phyloP scores from a whole-genome alignment of 2,329 filamentous ascomycete genomes.

The Chaetoscypha palmicola region DNA sequence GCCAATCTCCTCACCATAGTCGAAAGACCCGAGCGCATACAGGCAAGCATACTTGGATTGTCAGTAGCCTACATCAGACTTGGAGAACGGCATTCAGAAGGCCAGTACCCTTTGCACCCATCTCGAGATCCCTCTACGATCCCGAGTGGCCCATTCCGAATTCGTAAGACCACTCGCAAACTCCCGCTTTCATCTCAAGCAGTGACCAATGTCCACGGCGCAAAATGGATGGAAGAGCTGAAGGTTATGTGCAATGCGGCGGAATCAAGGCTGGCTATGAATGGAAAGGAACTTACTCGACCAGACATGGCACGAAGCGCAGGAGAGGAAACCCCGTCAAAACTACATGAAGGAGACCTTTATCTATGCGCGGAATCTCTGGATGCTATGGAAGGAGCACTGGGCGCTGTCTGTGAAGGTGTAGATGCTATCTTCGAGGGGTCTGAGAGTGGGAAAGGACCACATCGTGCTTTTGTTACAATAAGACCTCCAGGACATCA shows the following conservation, averaged over 20 bases:
- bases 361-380: constrained; percentile 85
- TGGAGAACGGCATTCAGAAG: constrained; percentile 70
- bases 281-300: constrained; percentile 70
- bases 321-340: constrained; percentile 37
- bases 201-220: constrained; percentile 86
- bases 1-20: constrained; percentile 72
- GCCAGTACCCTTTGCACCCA: constrained; percentile 60
- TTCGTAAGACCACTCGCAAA: constrained; percentile 69
- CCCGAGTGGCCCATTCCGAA: constrained; percentile 68
- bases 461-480: constrained; percentile 79
- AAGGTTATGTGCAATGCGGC: constrained; percentile 77
- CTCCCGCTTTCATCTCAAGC: constrained; percentile 66
- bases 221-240: constrained; percentile 89
- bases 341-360: constrained; percentile 80
- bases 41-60: constrained; percentile 74
- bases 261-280: constrained; percentile 67
- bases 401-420: constrained; percentile 90
- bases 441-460: constrained; percentile 39
- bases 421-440: constrained; percentile 74
- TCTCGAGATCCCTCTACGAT: constrained; percentile 44
- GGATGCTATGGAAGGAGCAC: constrained; percentile 78
- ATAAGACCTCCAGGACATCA: constrained; percentile 93
- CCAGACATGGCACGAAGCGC: constrained; percentile 52
- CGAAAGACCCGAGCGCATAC: constrained; percentile 85
- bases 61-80: constrained; percentile 86